phyloP scores from a whole-genome alignment of 2,329 filamentous ascomycete species.

The Didymella pinodella region DNA sequence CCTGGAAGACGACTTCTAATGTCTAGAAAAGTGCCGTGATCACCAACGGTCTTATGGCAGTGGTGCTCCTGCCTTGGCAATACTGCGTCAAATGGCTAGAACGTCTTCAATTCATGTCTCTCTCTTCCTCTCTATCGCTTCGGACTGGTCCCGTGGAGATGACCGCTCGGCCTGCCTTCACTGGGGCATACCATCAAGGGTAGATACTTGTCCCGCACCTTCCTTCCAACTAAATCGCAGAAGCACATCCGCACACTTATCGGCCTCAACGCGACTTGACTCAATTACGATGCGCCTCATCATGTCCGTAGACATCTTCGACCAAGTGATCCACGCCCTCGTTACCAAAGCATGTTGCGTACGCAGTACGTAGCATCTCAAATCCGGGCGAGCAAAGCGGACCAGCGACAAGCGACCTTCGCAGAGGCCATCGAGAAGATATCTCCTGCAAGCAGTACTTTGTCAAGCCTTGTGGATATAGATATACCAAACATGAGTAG shows the following conservation, averaged over 20 bases:
- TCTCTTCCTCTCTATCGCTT: too few species aligned
- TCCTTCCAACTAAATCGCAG: neutral
- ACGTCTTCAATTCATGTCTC: too few species aligned
- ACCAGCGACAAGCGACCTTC: neutral
- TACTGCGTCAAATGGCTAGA: too few species aligned
- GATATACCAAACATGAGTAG: neutral
- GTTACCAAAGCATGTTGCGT: neutral
- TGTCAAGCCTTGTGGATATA: neutral
- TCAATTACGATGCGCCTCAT: neutral
- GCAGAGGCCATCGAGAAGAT: neutral
- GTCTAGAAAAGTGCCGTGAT: too few species aligned
- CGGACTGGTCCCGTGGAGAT: too few species aligned
- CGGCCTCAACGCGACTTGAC: neutral
- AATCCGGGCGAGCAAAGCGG: neutral
- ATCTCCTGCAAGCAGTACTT: neutral
- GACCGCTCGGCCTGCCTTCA: neutral
- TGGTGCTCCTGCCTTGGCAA: too few species aligned
- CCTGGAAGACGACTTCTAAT: too few species aligned
- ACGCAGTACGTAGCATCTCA: neutral
- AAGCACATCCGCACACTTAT: neutral
- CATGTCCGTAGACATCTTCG: neutral
- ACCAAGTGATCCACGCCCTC: neutral
- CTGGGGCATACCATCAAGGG: neutral
- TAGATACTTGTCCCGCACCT: neutral
- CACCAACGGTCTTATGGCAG: too few species aligned